Percentiles rank a stretch among this genome's conserved stretches.
These are phyloP conservation scores for California macrophylla DNA, from an alignment of 441 rosid species.

Conservation along the genomic window DNA sequence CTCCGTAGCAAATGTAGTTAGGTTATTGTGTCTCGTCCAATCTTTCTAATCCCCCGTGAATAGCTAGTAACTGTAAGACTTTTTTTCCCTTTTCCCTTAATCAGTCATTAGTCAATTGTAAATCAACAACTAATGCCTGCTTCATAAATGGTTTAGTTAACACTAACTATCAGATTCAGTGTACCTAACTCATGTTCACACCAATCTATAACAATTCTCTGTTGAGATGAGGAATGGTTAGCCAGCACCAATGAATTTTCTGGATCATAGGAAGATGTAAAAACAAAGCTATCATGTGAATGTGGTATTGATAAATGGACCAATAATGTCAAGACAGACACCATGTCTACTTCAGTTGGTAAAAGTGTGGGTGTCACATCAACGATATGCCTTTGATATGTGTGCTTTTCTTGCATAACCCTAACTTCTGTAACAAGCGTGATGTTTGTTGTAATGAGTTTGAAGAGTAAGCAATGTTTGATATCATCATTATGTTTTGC, in stretches of 20 bases:
- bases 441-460: not conserved
- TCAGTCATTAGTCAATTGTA: not conserved
- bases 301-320: not conserved
- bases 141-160: not conserved
- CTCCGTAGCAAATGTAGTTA: not conserved
- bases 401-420: not conserved
- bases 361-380: not conserved
- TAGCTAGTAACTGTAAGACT: not conserved
- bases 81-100: not conserved
- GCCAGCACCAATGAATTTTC: no score
- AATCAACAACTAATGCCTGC: not conserved
- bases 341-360: not conserved
- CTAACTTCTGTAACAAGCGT: not conserved
- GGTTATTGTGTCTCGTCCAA: not conserved
- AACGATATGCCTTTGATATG: not conserved
- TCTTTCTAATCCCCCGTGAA: not conserved
- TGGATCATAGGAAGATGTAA: no score
- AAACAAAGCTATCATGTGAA: not conserved
- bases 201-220: no score
- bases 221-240: no score
- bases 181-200: no score
- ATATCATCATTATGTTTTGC: constrained; percentile 10
- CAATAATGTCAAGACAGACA: not conserved
- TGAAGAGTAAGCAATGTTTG: not conserved
- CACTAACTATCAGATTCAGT: not conserved